These are phyloP conservation scores for Phytophthora europaea DNA, from an alignment of 352 stramenopile genomes.

Conservation along the genomic window DNA sequence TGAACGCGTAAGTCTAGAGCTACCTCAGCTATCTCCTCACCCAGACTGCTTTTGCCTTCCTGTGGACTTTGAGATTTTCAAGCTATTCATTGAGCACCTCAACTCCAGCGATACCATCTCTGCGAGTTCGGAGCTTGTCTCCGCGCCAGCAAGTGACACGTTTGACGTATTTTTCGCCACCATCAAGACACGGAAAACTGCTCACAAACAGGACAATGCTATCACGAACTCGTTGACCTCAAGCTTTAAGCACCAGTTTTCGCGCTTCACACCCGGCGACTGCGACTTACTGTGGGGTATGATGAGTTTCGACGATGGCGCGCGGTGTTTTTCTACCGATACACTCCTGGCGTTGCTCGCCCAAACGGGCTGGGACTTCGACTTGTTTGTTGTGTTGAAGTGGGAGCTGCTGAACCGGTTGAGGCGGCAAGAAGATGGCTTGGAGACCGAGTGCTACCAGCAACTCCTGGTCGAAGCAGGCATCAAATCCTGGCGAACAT, in stretches of 20 bases:
- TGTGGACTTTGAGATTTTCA: slow-evolving; percentile 79
- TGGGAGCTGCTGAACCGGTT: slow-evolving; percentile 64
- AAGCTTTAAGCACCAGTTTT: slow-evolving; percentile 56
- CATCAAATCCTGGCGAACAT: slow-evolving; percentile 50
- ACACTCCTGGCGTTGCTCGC: slow-evolving; percentile 62
- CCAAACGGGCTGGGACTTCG: slow-evolving; percentile 79
- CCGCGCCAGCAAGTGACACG: slow-evolving; percentile 67
- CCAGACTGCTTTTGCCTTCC: slow-evolving; percentile 87
- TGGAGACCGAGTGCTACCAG: slow-evolving; percentile 15
- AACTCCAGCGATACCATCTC: slow-evolving; percentile 5
- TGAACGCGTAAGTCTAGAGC: slow-evolving; percentile 40
- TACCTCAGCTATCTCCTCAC: slow-evolving; percentile 82
- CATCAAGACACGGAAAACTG: slow-evolving; percentile 8
- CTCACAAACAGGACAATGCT: neutral
- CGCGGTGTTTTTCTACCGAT: slow-evolving; percentile 50
- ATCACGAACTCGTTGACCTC: slow-evolving; percentile 7
- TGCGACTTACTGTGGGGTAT: slow-evolving; percentile 83
- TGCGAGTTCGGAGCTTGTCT: slow-evolving; percentile 28
- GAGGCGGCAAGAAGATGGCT: slow-evolving; percentile 19
- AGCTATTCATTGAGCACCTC: slow-evolving; percentile 51
- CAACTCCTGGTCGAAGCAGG: slow-evolving; percentile 45
- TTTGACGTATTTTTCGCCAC: slow-evolving; percentile 76
- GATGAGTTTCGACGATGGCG: slow-evolving; percentile 69
- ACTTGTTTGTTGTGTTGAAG: slow-evolving; percentile 74
- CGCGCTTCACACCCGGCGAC: slow-evolving; percentile 71